Evolutionary conservation across 345 rosid genomes (phyloP).

Genomic region (Lagerstroemia speciosa): DNA sequence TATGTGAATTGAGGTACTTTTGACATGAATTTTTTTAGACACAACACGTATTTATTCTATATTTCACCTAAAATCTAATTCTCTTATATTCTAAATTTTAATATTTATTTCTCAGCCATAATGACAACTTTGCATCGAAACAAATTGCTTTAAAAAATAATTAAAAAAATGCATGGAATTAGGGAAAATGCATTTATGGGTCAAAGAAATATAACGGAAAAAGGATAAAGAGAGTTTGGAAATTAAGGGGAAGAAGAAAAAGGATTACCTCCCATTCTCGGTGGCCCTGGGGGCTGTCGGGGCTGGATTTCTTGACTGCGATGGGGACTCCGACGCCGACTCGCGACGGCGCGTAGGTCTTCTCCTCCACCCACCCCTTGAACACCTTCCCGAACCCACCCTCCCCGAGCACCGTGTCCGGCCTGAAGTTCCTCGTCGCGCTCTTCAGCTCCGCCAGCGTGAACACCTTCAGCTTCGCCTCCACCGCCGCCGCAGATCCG

Average conservation of each 20-base stretch:
- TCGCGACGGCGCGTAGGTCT: slow-evolving; percentile 46
- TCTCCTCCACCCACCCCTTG: slow-evolving; percentile 75
- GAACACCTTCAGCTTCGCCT: slow-evolving; percentile 41
- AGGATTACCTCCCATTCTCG: slow-evolving; percentile 87
- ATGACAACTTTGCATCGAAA: no score
- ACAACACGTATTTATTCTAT: no score
- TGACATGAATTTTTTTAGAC: no score
- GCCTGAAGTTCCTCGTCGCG: slow-evolving; percentile 68
- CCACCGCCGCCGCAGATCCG: slow-evolving; percentile 1
- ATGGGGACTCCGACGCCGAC: slow-evolving; percentile 62
- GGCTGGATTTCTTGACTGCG: slow-evolving; percentile 76
- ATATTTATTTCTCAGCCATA: no score
- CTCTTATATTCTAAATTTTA: no score
- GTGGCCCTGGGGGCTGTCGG: slow-evolving; percentile 63
- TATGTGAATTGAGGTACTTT: no score
- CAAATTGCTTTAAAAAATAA: no score
- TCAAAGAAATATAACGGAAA: no score
- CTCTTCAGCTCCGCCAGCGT: slow-evolving; percentile 42
- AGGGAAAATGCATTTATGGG: no score
- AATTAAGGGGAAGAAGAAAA: not conserved
- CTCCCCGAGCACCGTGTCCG: slow-evolving; percentile 66
- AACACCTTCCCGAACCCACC: slow-evolving; percentile 90
- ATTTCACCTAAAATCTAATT: no score
- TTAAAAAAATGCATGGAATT: no score
- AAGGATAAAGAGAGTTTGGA: no score